phyloP scores from a whole-genome alignment of 495 filamentous ascomycete genomes.

The Penicillium flavigenum region DNA sequence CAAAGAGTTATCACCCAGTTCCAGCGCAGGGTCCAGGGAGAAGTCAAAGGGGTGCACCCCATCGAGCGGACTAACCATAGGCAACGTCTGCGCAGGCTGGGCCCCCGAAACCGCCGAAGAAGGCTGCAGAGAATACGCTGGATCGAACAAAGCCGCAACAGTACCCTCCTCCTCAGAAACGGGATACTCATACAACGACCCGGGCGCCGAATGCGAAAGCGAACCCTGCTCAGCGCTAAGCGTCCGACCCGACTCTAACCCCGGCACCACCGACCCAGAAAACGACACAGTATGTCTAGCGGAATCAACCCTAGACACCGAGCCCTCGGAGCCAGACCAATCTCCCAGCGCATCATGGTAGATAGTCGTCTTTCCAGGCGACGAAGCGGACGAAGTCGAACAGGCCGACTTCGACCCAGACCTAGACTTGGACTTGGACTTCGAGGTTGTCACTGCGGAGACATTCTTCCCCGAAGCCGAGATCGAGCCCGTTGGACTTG shows the following conservation, averaged over 20 bases:
- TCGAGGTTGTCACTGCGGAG: not conserved
- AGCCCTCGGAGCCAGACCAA: slow-evolving; percentile 29
- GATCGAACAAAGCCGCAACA: slow-evolving; percentile 18
- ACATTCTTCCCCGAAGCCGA: slow-evolving; percentile 5
- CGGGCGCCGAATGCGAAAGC: slow-evolving; percentile 15
- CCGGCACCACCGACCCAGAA: not conserved
- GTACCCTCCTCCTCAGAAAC: slow-evolving; percentile 1
- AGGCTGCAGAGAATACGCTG: slow-evolving; percentile 21
- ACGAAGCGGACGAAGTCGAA: slow-evolving; percentile 16
- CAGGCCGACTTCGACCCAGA: not conserved
- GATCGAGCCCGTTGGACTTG: slow-evolving; percentile 14
- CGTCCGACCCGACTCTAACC: not conserved
- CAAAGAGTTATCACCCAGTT: not conserved
- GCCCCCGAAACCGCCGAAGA: slow-evolving; percentile 8
- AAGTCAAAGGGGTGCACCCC: slow-evolving; percentile 27
- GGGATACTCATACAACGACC: slow-evolving; percentile 15
- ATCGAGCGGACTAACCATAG: slow-evolving; percentile 25
- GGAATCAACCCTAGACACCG: not conserved
- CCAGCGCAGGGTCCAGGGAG: slow-evolving; percentile 23
- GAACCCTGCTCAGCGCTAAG: not conserved
- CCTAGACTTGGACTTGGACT: slow-evolving; percentile 9
- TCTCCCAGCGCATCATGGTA: slow-evolving; percentile 11
- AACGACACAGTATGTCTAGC: not conserved
- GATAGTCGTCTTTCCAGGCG: slow-evolving; percentile 8
- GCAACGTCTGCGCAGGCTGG: slow-evolving; percentile 13